Percentiles rank a stretch among this genome's conserved stretches.
These are phyloP conservation scores for Spathaspora arborariae DNA, from an alignment of 805 yeast species.

Conservation along the genomic window DNA sequence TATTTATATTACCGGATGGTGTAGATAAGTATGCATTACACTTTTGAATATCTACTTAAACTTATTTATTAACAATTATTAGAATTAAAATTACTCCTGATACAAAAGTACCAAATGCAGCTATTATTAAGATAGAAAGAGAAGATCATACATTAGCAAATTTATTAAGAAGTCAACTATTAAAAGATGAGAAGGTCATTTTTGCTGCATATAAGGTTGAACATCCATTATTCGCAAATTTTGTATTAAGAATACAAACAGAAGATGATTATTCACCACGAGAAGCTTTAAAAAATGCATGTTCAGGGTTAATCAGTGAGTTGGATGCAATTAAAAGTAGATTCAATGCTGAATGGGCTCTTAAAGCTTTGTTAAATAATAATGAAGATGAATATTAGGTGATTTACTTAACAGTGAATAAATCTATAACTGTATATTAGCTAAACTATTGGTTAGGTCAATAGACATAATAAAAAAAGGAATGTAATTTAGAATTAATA, in stretches of 20 bases:
- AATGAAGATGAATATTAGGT: slow-evolving; percentile 24
- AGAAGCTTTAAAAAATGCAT: slow-evolving; percentile 87
- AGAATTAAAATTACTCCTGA: slow-evolving; percentile 87
- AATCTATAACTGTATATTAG: not conserved
- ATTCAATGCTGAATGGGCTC: slow-evolving; percentile 90
- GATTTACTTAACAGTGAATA: not conserved
- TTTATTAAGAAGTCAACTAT: slow-evolving; percentile 77
- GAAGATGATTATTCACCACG: slow-evolving; percentile 92
- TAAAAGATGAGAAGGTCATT: slow-evolving; percentile 82
- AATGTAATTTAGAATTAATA: not conserved
- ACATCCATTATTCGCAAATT: slow-evolving; percentile 95
- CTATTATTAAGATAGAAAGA: slow-evolving; percentile 86
- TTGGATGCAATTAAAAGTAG: slow-evolving; percentile 69
- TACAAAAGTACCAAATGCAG: slow-evolving; percentile 92
- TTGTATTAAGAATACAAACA: slow-evolving; percentile 90
- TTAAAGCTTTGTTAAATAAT: slow-evolving; percentile 63
- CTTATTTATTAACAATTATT: slow-evolving; percentile 2
- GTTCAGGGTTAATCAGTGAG: slow-evolving; percentile 77
- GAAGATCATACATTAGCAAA: slow-evolving; percentile 98
- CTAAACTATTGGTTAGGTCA: not conserved
- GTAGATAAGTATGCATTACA: slow-evolving; percentile 69
- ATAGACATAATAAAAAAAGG: not conserved
- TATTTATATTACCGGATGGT: slow-evolving; percentile 96
- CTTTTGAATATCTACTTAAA: slow-evolving; percentile 10
- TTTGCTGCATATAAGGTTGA: slow-evolving; percentile 98